Base-by-base conservation (phyloP, 1,284 basidiomycete species). In the Leccinum variabile region DNA sequence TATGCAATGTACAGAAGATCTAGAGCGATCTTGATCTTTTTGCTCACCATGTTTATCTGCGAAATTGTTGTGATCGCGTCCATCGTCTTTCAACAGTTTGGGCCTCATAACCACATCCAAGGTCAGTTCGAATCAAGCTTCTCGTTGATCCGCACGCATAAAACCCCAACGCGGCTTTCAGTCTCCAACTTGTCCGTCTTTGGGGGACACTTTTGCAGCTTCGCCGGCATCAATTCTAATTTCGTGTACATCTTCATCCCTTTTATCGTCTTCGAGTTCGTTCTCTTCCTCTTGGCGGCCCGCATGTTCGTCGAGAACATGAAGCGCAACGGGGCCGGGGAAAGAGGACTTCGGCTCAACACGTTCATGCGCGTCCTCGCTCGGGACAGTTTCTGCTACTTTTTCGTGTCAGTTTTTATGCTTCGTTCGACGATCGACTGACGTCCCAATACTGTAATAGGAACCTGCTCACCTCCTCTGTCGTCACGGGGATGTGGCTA, bases 191-290 rank as follows among this genome's bases (percentile, higher is more conserved):
- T 41, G 37, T 13, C 35, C 7, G 3, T 50, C 14, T 55, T 61
- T 3, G 65, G 63, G 22, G 41, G 46, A 33, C 56, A 54, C 25
- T 63, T 61, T 11, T 76, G 72, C 50, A 25, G 44, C 1, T 73
- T 75, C 52, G 59, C 61, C 0, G 71, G 73, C 5, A 52, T 75
- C 58, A 64, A 66, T 6, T 2, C 16, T 7, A 46, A 59, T 5
- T 76, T 76, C 46, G 54, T 69, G 1, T 75, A 74, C 59, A 52
- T 76, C 3, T 73, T 73, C 52, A 72, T 73, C 2, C 72, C 72
- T 13, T 73, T 75, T 30, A 50, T 75, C 22, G 67, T 68, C 46
- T 75, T 73, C 59, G 72, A 75, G 50, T 28, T 37, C 22, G 46
- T 70, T 25, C 68, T 73, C 33, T 73, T 73, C 9, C 3, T 68